Conservation (phyloP, 257 asterid genomes). For the Orobanche coerulescens region DNA sequence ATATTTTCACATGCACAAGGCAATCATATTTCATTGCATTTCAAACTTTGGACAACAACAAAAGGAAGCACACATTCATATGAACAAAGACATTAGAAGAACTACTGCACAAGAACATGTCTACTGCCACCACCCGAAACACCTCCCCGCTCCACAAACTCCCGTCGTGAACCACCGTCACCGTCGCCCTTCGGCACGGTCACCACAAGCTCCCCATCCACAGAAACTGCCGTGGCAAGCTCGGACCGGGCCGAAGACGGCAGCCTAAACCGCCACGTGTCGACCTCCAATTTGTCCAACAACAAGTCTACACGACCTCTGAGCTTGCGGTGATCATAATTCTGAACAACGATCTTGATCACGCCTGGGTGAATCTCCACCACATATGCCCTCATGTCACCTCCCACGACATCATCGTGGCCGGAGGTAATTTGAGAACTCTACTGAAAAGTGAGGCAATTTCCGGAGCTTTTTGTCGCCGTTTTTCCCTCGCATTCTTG, state of each 20-base stretch:
- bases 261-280: slow-evolving; percentile 59
- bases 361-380: slow-evolving; percentile 71
- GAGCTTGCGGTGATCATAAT: slow-evolving; percentile 3
- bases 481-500: slow-evolving; percentile 23
- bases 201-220: slow-evolving; percentile 39
- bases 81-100: too few species aligned
- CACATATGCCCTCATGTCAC: slow-evolving; percentile 38
- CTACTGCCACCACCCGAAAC: slow-evolving; percentile 31
- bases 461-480: slow-evolving; percentile 43
- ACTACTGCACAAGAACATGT: slow-evolving; percentile 40
- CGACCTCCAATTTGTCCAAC: slow-evolving; percentile 43
- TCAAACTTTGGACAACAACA: too few species aligned
- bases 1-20: too few species aligned
- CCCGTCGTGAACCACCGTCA: slow-evolving; percentile 10
- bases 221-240: slow-evolving; percentile 37
- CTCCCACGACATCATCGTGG: background rate
- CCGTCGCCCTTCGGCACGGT: slow-evolving; percentile 49
- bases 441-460: slow-evolving; percentile 64
- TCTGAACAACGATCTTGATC: slow-evolving; percentile 55
- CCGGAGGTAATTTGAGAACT: slow-evolving; percentile 49
- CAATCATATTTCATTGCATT: too few species aligned
- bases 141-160: slow-evolving; percentile 21
- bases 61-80: too few species aligned
- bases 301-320: slow-evolving; percentile 23
- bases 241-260: slow-evolving; percentile 44